Conservation (phyloP, 192 early-diverging fungal species). For the Ambispora gerdemannii region DNA sequence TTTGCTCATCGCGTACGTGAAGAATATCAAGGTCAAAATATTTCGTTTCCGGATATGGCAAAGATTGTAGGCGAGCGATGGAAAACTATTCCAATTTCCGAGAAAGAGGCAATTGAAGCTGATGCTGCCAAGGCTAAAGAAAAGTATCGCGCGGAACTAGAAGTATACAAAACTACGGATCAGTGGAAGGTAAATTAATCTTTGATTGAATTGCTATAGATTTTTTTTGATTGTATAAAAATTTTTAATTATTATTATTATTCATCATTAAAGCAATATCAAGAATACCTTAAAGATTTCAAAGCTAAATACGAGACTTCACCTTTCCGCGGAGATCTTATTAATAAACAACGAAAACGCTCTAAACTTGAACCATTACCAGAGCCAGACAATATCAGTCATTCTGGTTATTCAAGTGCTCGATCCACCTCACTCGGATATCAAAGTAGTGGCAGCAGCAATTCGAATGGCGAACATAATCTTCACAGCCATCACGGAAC, state of each 20-base stretch:
- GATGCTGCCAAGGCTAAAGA: constrained; percentile 33
- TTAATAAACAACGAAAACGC: background rate
- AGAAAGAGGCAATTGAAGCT: constrained; percentile 38
- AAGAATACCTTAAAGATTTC: constrained; percentile 41
- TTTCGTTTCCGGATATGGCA: constrained; percentile 46
- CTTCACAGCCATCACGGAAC: background rate
- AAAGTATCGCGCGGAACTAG: constrained; percentile 32
- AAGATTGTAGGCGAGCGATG: constrained; percentile 48
- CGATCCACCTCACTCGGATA: constrained; percentile 26
- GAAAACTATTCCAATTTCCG: constrained; percentile 35
- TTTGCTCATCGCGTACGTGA: constrained; percentile 45
- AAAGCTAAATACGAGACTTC: constrained; percentile 40
- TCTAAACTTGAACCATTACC: background rate
- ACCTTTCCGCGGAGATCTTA: background rate
- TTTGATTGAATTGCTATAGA: background rate
- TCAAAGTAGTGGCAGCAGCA: constrained; percentile 34
- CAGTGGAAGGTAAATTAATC: constrained; percentile 30
- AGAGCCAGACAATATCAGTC: constrained; percentile 6
- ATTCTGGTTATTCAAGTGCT: constrained; percentile 22
- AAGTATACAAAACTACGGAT: constrained; percentile 41
- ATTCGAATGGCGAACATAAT: constrained; percentile 31
- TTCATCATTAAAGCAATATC: constrained; percentile 41
- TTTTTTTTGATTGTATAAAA: background rate
- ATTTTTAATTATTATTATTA: background rate
- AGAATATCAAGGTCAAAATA: constrained; percentile 38